Conservation (phyloP, 2,329 filamentous ascomycete species). For the Trichoderma koningiopsis region DNA sequence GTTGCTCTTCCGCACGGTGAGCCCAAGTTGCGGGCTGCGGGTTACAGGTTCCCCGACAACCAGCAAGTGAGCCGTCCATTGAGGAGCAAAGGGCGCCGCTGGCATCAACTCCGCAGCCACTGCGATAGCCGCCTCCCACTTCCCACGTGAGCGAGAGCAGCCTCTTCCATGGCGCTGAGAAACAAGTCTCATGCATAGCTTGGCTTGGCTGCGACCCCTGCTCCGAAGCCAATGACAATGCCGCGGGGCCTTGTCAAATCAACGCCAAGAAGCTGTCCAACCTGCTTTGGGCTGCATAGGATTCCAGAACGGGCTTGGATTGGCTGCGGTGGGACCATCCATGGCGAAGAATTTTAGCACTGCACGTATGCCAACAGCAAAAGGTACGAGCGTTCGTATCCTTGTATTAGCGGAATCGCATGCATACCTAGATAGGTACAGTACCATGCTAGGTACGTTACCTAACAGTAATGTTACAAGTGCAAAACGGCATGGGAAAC, state of each 20-base stretch:
- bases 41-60: not conserved
- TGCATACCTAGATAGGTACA: not conserved
- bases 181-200: constrained; percentile 5
- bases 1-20: not conserved
- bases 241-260: not conserved
- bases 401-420: not conserved
- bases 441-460: too few relatives aligned
- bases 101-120: not conserved
- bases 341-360: not conserved
- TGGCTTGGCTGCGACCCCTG: constrained; percentile 3
- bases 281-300: constrained; percentile 17
- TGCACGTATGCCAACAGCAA: not conserved
- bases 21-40: not conserved
- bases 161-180: constrained; percentile 4
- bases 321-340: not conserved
- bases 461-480: not conserved
- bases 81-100: not conserved
- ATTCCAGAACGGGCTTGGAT: constrained; percentile 18
- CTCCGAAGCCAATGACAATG: not conserved
- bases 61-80: not conserved
- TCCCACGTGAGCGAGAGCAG: constrained; percentile 20
- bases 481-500: not conserved
- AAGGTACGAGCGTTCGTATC: not conserved
- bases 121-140: constrained; percentile 3
- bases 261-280: not conserved